phyloP scores from a whole-genome alignment of 179 eudicot species.

The Patellifolia procumbens region DNA sequence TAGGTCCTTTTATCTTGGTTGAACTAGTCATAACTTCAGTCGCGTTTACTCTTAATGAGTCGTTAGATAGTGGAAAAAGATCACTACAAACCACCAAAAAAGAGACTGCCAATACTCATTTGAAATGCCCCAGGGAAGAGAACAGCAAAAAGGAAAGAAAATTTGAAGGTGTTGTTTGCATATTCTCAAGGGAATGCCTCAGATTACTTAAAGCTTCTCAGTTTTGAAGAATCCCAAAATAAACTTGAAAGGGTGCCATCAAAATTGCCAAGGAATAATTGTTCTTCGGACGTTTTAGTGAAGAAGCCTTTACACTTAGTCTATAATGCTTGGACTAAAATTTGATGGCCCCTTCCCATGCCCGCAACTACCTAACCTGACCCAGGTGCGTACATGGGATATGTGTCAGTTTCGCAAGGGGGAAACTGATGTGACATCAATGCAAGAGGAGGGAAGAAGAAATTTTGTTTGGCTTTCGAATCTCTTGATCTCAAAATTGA shows the following conservation, averaged over 20 bases:
- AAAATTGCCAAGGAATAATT: not conserved
- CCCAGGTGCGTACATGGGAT: too few relatives aligned
- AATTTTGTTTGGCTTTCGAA: too few relatives aligned
- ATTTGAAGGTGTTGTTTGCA: not conserved
- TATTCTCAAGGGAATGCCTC: not conserved
- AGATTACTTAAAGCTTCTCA: not conserved
- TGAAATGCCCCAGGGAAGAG: not conserved
- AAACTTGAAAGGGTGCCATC: not conserved
- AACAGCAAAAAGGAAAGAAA: not conserved
- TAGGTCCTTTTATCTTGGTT: not conserved
- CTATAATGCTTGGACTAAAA: not conserved
- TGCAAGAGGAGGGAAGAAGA: too few relatives aligned
- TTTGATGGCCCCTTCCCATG: too few relatives aligned
- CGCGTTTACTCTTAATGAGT: not conserved
- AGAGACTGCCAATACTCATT: not conserved
- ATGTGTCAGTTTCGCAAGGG: too few relatives aligned
- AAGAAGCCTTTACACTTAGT: not conserved
- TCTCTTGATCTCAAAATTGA: too few relatives aligned
- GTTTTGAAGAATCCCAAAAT: not conserved
- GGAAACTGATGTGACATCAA: too few relatives aligned
- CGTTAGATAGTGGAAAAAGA: not conserved
- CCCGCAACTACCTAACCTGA: too few relatives aligned
- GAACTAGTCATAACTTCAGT: not conserved
- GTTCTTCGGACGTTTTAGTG: not conserved
- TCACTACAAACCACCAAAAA: not conserved